Evolutionary conservation across 83 land plant genomes (phyloP).

Genomic region (Larix sibirica): DNA sequence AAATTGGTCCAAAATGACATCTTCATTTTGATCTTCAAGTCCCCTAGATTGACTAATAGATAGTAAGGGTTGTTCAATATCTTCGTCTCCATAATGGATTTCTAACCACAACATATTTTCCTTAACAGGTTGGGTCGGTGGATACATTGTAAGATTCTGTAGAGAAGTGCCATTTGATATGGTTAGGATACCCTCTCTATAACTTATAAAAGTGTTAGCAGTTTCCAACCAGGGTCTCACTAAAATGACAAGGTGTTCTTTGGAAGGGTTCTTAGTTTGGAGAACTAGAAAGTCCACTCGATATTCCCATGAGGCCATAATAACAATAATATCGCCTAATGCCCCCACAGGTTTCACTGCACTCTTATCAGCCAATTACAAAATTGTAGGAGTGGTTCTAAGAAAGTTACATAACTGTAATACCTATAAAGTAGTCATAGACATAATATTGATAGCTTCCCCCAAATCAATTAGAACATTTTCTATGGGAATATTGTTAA

Average conservation of each 20-base stretch:
- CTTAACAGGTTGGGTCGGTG: no score
- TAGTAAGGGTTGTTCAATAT: neutral
- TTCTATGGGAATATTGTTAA: no score
- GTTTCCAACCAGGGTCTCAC: neutral
- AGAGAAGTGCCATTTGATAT: neutral
- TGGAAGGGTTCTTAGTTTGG: no score
- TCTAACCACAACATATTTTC: neutral
- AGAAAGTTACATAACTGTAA: neutral
- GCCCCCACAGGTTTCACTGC: neutral
- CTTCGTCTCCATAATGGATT: neutral
- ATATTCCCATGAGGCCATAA: neutral
- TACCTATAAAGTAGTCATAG: neutral
- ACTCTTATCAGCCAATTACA: neutral
- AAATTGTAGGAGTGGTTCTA: neutral
- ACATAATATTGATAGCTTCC: neutral
- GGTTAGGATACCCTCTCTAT: neutral
- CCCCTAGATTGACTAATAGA: neutral
- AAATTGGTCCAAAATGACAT: no score
- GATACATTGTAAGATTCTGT: neutral
- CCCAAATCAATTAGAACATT: neutral
- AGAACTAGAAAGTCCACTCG: neutral
- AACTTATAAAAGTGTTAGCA: no score
- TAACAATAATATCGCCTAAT: neutral
- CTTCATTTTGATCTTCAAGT: no score
- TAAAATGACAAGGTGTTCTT: neutral